Base-by-base conservation (phyloP, 495 filamentous ascomycete species). In the Aspergillus carlsbadensis region DNA sequence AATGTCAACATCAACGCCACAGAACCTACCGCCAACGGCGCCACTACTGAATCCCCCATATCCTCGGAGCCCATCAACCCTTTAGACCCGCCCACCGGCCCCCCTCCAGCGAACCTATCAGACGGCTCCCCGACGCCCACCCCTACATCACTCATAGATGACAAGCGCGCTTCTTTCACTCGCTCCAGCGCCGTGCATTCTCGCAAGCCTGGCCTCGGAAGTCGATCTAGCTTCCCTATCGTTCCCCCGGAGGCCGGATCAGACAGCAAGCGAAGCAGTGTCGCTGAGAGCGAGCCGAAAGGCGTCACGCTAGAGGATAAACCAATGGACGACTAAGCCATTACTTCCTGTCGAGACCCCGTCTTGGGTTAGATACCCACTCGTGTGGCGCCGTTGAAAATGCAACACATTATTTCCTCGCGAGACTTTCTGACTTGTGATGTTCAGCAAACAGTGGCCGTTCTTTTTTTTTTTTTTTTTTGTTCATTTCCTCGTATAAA, bases 261-360 rank as follows among this genome's bases (percentile, higher is more conserved):
- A 22, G 64, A 72, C 49, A 71, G 83, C 58, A 77, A 72, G 59
- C 73, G 77, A 44, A 79, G 70, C 60, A 80, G 76, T 54, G 45
- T 75, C 18, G 66, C 64, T 49, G 67, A 77, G 53, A 67, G 74
- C 65, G 71, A 80, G 65, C 80, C 70, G 7, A 72, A 79, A 56
- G 89, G 91, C 20, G 89, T 96, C 22, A 88, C 85, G 52, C 79
- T 96, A 70, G 86, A 85, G 54, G 91, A 96, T 66, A 84, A 81
- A 70, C 87, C 91, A 13, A 91, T 93, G 89, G 87, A 92, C 69
- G 87, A 94, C 71, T 56, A 29, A 50, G 43, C 34, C 6, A 4
- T 35, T 24, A 21, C 20, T n/a, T 31, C 10, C n/a, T n/a, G n/a
- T n/a, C n/a, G n/a, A n/a, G n/a, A n/a, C n/a, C n/a, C n/a, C n/a